A percentile compares a stretch with the other conserved stretches of the same genome.
Conservation (phyloP, 2,329 filamentous ascomycete genomes). For the Fragosphaeria purpurea region DNA sequence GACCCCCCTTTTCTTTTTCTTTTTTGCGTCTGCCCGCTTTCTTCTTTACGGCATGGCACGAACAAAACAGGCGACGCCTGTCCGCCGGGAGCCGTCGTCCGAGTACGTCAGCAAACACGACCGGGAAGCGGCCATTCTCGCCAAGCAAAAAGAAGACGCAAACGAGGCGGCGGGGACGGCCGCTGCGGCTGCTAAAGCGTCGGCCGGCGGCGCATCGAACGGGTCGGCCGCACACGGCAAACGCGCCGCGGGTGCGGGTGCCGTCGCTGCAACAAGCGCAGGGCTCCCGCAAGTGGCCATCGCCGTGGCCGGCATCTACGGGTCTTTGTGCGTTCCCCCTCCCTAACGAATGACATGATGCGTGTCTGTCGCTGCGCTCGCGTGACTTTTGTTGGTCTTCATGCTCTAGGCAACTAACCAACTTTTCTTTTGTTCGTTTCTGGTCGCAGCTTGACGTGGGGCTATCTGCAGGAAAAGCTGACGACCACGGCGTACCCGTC, state of each 20-base stretch:
- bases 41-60: conserved; percentile 62
- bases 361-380: neutral
- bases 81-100: conserved; percentile 56
- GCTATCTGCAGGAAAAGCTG: conserved; percentile 90
- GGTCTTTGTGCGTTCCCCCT: conserved; percentile 61
- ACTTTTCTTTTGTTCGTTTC: too few species aligned
- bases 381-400: neutral
- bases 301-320: conserved; percentile 92
- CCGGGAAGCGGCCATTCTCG: conserved; percentile 13
- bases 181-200: conserved; percentile 18
- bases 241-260: conserved; percentile 12
- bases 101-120: conserved; percentile 49
- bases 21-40: neutral
- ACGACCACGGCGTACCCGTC: conserved; percentile 82
- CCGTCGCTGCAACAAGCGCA: conserved; percentile 15
- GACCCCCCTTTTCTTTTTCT: neutral
- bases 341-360: too few species aligned
- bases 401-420: neutral
- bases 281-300: conserved; percentile 68
- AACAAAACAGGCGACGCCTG: conserved; percentile 55
- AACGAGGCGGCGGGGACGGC: conserved; percentile 7
- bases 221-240: conserved; percentile 17
- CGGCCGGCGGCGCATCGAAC: conserved; percentile 26
- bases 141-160: conserved; percentile 13
- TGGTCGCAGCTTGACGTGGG: conserved; percentile 71